Conservation (phyloP, 306 rosid genomes). For the Castanea crenata region DNA sequence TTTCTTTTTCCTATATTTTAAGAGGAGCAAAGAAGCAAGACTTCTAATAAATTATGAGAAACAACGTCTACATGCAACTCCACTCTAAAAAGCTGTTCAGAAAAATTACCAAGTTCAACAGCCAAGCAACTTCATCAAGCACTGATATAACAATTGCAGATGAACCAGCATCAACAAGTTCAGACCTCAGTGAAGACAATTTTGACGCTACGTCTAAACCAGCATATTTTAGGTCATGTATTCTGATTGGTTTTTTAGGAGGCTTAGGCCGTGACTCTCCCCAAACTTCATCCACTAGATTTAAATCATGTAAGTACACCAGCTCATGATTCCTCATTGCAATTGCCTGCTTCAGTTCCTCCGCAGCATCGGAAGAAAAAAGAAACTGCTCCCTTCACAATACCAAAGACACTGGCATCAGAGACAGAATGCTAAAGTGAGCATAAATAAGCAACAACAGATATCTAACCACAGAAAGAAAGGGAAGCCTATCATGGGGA, state of each 20-base stretch:
- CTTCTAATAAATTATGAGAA: slow-evolving; percentile 8
- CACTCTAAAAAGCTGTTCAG: slow-evolving; percentile 2
- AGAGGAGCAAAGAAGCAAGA: slow-evolving; percentile 1
- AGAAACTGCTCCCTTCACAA: slow-evolving; percentile 99
- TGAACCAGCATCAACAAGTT: slow-evolving; percentile 64
- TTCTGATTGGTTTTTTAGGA: slow-evolving; percentile 63
- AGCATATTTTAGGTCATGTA: slow-evolving; percentile 78
- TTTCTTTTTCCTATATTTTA: not conserved
- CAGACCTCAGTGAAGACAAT: slow-evolving; percentile 69
- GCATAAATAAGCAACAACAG: not conserved
- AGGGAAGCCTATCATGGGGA: not conserved
- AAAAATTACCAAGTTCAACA: slow-evolving; percentile 82
- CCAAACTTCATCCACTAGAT: slow-evolving; percentile 94
- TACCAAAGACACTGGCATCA: slow-evolving; percentile 51
- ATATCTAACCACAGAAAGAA: not conserved
- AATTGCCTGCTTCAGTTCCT: slow-evolving; percentile 73
- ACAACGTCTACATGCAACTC: slow-evolving; percentile 13
- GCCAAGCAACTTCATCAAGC: slow-evolving; percentile 98
- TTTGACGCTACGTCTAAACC: slow-evolving; percentile 84
- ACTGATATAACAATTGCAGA: slow-evolving; percentile 79
- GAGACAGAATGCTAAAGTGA: slow-evolving; percentile 24
- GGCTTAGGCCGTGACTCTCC: slow-evolving; percentile 69
- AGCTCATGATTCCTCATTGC: slow-evolving; percentile 74
- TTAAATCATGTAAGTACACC: slow-evolving; percentile 63
- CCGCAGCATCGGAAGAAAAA: slow-evolving; percentile 89